Evolutionary conservation across 805 yeast species (phyloP).

Genomic region (Starmerella floricola): DNA sequence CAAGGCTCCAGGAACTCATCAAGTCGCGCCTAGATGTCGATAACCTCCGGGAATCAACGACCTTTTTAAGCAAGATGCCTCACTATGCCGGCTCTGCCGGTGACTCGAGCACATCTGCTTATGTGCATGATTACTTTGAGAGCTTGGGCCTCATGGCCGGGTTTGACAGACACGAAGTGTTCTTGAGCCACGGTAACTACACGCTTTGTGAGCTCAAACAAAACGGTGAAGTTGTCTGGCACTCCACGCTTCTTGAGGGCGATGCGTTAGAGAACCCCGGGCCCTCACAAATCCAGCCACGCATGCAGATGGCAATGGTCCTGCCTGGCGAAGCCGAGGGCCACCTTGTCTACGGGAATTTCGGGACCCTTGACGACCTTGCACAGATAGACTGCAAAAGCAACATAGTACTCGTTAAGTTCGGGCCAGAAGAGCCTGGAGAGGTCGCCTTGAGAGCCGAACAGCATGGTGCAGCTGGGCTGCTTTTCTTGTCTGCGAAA

Average conservation of each 20-base stretch:
- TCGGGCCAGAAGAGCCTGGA: slow-evolving; percentile 42
- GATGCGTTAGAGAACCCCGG: slow-evolving; percentile 28
- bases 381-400: slow-evolving; percentile 34
- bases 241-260: slow-evolving; percentile 25
- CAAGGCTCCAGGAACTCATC: slow-evolving; percentile 39
- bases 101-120: slow-evolving; percentile 58
- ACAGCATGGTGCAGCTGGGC: slow-evolving; percentile 46
- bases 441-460: slow-evolving; percentile 47
- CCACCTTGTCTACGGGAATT: slow-evolving; percentile 49
- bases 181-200: slow-evolving; percentile 52
- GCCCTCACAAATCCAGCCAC: slow-evolving; percentile 24
- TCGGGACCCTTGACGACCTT: slow-evolving; percentile 47
- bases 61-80: slow-evolving; percentile 67
- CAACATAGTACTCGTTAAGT: slow-evolving; percentile 49
- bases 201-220: slow-evolving; percentile 24
- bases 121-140: slow-evolving; percentile 46
- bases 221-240: slow-evolving; percentile 28
- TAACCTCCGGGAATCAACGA: slow-evolving; percentile 50
- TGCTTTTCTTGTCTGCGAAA: slow-evolving; percentile 48
- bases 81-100: slow-evolving; percentile 85
- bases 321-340: slow-evolving; percentile 45
- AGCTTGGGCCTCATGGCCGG: slow-evolving; percentile 41
- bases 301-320: slow-evolving; percentile 42
- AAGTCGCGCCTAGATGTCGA: slow-evolving; percentile 41
- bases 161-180: slow-evolving; percentile 34